These are phyloP conservation scores for Coemansia asiatica DNA, from an alignment of 192 early-diverging fungal species.

Conservation along the genomic window DNA sequence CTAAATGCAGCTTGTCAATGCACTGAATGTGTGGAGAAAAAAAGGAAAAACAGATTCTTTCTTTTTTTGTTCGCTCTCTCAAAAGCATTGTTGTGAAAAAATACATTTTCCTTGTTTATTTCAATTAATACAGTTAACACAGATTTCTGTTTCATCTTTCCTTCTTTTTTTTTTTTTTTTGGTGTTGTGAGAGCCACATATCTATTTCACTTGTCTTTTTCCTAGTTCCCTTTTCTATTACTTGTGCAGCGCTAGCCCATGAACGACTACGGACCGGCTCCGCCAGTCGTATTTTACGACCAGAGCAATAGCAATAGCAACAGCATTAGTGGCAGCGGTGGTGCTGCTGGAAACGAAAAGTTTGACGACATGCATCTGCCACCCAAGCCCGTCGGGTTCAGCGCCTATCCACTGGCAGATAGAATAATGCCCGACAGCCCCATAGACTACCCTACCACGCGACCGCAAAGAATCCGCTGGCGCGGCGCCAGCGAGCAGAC, in stretches of 20 bases:
- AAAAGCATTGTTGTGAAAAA: too few relatives aligned
- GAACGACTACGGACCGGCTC: slow-evolving; percentile 6
- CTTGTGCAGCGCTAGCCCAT: slow-evolving; percentile 11
- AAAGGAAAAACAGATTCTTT: too few relatives aligned
- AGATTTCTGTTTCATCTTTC: not conserved
- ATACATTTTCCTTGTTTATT: too few relatives aligned
- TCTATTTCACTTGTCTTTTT: not conserved
- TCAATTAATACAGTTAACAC: too few relatives aligned
- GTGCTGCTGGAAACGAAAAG: not conserved
- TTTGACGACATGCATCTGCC: slow-evolving; percentile 42
- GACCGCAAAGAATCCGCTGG: slow-evolving; percentile 4
- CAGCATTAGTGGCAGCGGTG: not conserved
- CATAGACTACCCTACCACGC: slow-evolving; percentile 6
- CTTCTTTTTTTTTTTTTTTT: slow-evolving; percentile 16
- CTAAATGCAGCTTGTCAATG: too few relatives aligned
- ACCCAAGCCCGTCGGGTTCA: slow-evolving; percentile 28
- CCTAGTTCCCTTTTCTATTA: not conserved
- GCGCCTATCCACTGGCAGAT: slow-evolving; percentile 33
- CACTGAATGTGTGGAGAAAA: too few relatives aligned
- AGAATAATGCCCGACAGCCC: slow-evolving; percentile 9
- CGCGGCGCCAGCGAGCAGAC: slow-evolving; percentile 24
- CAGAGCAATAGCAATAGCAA: slow-evolving; percentile 15
- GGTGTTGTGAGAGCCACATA: not conserved
- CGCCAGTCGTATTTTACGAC: slow-evolving; percentile 39
- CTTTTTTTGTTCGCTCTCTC: too few relatives aligned